These are phyloP conservation scores for Lachnellula arida DNA, from an alignment of 2,329 filamentous ascomycete genomes.

Conservation along the genomic window DNA sequence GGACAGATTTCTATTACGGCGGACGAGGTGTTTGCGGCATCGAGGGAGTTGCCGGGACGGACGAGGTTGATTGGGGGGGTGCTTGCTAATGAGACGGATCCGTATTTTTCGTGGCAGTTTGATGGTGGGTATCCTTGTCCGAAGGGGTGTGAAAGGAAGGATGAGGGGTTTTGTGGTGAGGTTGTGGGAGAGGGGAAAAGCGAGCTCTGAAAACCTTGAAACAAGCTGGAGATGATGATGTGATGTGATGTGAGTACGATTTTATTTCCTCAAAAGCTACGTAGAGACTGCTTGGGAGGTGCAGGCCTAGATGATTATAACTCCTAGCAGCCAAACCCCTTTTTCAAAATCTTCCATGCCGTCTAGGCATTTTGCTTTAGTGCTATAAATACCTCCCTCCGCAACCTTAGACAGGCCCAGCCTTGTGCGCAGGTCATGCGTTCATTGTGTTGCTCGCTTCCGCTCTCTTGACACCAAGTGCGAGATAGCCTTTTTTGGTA, in stretches of 20 bases:
- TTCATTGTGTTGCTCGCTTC: slow-evolving; percentile 16
- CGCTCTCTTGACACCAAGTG: slow-evolving; percentile 23
- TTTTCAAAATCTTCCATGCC: no score
- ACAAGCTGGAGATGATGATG: not conserved
- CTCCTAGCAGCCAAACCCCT: no score
- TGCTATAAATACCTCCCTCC: not conserved
- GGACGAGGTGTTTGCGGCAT: slow-evolving; percentile 43
- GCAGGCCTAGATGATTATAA: no score
- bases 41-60: slow-evolving; percentile 32
- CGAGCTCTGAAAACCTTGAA: slow-evolving; percentile 2
- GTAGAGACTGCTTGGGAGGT: not conserved
- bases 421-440: slow-evolving; percentile 24
- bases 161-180: slow-evolving; percentile 7
- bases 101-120: slow-evolving; percentile 51
- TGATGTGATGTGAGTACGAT: not conserved
- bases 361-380: not conserved
- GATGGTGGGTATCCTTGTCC: slow-evolving; percentile 26
- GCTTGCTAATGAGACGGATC: slow-evolving; percentile 49
- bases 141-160: slow-evolving; percentile 16
- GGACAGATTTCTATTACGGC: slow-evolving; percentile 44
- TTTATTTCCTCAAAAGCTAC: not conserved
- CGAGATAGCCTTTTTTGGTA: slow-evolving; percentile 20
- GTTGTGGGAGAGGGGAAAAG: not conserved
- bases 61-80: slow-evolving; percentile 42
- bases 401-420: slow-evolving; percentile 12